Evolutionary conservation across 768 basidiomycete genomes (phyloP), one percentile per base, ranked within the genome.

Genomic region (Mycena kentingensis): DNA sequence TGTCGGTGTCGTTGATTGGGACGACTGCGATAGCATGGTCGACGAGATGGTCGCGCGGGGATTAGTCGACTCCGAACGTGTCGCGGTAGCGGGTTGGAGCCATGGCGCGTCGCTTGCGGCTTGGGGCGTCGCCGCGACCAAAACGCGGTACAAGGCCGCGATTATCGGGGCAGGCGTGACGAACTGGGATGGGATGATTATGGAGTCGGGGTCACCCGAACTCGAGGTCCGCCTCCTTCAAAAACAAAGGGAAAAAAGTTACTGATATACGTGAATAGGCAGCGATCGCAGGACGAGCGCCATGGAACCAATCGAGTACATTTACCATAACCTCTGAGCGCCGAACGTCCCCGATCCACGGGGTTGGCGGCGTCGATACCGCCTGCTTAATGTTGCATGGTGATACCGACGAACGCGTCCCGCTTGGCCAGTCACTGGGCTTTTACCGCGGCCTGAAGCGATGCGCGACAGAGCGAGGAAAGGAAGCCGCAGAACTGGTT

Each of bases 351-450:
- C 71, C 71, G 4, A 58, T 71, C 34, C 71, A 70, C 43, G 60
- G 56, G 42, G 69, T 81, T 7, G 64, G 71, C 18, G 65, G 63
- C 0, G 75, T 83, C 24, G 65, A 60, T 39, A 70, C 76, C 3
- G 79, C 81, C 0, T 75, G 81, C 15, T 65, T 81, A 18, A 60
- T 84, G 31, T 57, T 79, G 11, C 67, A 83, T 29, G 83, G 83
- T 1, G 75, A 77, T 41, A 74, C 70, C 49, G 83, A 84, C 57
- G 69, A 77, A 29, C 72, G 83, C 0, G 80, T 81, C 21, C 79
- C 80, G 6, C 47, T 67, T 24, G 68, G 69, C 1, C 70, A 71
- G 59, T 61, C 64, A 1, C 54, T 69, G 36, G 71, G 70, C n/a
- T 61, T 71, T 25, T 70, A 64, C 58, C 62, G 69, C 21, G 70